phyloP scores from a whole-genome alignment of 306 rosid genomes.

The Calophaca sinica region DNA sequence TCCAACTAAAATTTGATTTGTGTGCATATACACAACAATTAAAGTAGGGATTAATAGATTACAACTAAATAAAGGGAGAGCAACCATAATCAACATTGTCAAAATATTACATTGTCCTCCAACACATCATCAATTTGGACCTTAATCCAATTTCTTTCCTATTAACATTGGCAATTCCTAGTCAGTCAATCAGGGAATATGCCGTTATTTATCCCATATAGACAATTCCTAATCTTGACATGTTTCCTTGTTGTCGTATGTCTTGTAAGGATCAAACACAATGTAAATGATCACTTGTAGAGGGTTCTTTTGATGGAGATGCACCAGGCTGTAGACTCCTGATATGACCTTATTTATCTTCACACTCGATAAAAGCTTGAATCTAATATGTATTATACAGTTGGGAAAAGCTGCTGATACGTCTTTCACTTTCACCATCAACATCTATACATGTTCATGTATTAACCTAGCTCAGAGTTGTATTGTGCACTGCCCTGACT shows the following conservation, averaged over 20 bases:
- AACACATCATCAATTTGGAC: constrained; percentile 8
- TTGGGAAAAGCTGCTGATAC: constrained; percentile 2
- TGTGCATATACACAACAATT: neutral
- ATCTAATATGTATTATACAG: neutral
- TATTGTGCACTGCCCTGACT: neutral
- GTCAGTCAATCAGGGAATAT: neutral
- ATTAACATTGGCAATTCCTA: constrained; percentile 6
- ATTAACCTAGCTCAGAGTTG: constrained; percentile 1
- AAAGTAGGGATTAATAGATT: neutral
- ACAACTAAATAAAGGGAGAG: neutral
- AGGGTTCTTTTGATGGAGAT: constrained; percentile 21
- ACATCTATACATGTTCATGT: constrained; percentile 19
- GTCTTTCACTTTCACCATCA: constrained; percentile 30
- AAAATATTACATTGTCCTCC: neutral
- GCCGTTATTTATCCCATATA: constrained; percentile 11
- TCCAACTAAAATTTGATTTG: constrained; percentile 17
- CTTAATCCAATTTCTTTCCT: neutral
- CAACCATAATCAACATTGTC: neutral
- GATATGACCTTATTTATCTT: constrained; percentile 13
- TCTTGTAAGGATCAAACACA: neutral
- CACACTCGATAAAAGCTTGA: constrained; percentile 12
- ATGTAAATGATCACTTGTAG: constrained; percentile 10
- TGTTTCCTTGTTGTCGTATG: constrained; percentile 21
- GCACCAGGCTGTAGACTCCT: neutral
- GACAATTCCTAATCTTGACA: neutral